These are phyloP conservation scores for Aegilops umbellulata DNA, from an alignment of 176 grass and related monocot species.

Conservation along the genomic window DNA sequence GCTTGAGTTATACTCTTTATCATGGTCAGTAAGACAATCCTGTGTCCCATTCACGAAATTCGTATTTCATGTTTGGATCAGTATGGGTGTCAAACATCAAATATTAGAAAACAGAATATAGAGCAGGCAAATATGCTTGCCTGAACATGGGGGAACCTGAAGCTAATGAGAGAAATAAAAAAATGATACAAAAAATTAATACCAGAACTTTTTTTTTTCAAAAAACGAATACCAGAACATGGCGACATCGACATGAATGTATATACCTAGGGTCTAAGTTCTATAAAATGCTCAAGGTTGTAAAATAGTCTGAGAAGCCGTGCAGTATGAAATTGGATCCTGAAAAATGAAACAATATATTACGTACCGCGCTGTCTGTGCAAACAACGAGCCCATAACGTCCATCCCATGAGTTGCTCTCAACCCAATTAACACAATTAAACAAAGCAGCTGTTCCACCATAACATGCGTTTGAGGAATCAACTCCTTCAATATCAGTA, in stretches of 20 bases:
- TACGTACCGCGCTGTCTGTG: slow-evolving; percentile 71
- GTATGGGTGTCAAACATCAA: slow-evolving; percentile 5
- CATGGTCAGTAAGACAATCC: background rate
- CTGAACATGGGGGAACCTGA: background rate
- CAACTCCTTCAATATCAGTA: slow-evolving; percentile 81
- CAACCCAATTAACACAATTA: slow-evolving; percentile 84
- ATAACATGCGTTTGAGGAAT: slow-evolving; percentile 84
- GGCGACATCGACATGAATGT: background rate
- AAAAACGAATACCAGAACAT: background rate
- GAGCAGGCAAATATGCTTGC: background rate
- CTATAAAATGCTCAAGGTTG: background rate
- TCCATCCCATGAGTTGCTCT: slow-evolving; percentile 81
- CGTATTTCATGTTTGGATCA: background rate
- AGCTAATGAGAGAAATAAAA: background rate
- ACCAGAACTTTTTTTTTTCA: too few species aligned
- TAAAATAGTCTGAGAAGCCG: background rate
- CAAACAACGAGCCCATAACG: slow-evolving; percentile 78
- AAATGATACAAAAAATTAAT: background rate
- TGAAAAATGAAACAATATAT: background rate
- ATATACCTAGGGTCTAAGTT: background rate
- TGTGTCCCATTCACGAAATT: too few species aligned
- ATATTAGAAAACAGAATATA: background rate
- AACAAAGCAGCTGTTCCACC: slow-evolving; percentile 81
- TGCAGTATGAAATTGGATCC: background rate
- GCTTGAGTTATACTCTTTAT: background rate